These are phyloP conservation scores for Botrytis deweyae DNA, from an alignment of 2,329 filamentous ascomycete species.

Conservation along the genomic window DNA sequence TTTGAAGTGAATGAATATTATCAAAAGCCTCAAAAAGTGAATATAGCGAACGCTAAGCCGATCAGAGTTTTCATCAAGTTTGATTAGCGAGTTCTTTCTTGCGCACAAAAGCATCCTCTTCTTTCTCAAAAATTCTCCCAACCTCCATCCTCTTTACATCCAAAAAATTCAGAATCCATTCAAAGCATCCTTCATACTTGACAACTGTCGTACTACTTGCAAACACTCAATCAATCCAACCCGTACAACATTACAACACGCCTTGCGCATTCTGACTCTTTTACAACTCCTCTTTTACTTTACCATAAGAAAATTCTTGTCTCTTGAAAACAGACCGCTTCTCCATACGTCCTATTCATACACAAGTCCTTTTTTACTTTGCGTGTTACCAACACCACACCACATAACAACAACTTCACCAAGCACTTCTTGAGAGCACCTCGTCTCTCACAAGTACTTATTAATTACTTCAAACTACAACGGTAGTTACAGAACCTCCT, in stretches of 20 bases:
- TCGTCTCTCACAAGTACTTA: not conserved
- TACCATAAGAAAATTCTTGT: not conserved
- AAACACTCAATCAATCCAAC: not conserved
- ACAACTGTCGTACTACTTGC: not conserved
- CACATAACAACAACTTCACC: not conserved
- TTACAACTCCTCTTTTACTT: not conserved
- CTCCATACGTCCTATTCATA: not conserved
- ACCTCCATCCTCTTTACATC: not conserved
- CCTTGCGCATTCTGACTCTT: not conserved
- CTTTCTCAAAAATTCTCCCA: not conserved
- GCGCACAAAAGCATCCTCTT: not conserved
- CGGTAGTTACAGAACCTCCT: not conserved
- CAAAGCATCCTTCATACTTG: not conserved
- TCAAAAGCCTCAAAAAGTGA: slow-evolving; percentile 12
- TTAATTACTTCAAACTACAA: not conserved
- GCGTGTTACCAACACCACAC: not conserved
- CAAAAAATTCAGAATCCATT: not conserved
- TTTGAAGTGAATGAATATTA: not conserved
- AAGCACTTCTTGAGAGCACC: not conserved
- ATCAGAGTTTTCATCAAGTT: not conserved
- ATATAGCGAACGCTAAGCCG: not conserved
- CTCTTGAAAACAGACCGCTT: not conserved
- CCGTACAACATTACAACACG: not conserved
- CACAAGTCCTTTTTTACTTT: not conserved
- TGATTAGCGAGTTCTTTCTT: not conserved